These are phyloP conservation scores for Pseudogymnoascus sp. DNA, from an alignment of 2,329 filamentous ascomycete genomes.

Conservation along the genomic window DNA sequence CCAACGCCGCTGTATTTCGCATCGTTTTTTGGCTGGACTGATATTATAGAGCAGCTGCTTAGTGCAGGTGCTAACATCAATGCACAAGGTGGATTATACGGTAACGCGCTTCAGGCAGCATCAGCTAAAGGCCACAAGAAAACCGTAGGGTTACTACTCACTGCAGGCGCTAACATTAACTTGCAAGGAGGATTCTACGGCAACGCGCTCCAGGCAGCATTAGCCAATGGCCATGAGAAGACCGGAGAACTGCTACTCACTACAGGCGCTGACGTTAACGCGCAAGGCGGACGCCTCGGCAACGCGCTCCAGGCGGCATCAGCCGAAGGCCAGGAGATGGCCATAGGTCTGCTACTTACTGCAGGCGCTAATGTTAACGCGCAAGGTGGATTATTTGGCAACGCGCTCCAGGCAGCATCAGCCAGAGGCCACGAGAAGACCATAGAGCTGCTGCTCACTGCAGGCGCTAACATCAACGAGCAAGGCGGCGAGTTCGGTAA, in stretches of 20 bases:
- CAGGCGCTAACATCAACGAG: conserved; percentile 12
- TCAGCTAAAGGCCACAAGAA: not conserved
- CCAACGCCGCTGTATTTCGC: not conserved
- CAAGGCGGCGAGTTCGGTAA: conserved; percentile 10
- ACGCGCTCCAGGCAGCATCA: not conserved
- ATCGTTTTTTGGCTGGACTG: not conserved
- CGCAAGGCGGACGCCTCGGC: not conserved
- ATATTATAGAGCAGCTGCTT: not conserved
- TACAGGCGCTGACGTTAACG: too few relatives aligned
- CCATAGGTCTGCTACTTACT: not conserved
- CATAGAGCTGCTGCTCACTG: not conserved
- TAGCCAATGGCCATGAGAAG: not conserved
- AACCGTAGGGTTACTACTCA: not conserved
- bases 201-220: conserved; percentile 10
- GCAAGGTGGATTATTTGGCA: too few relatives aligned
- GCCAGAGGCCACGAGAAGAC: not conserved
- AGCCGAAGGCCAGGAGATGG: not conserved
- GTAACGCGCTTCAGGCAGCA: conserved; percentile 7
- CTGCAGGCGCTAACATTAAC: too few relatives aligned
- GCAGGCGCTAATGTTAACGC: too few relatives aligned
- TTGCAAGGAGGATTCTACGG: not conserved
- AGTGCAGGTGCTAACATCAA: conserved; percentile 12
- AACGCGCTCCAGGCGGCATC: conserved; percentile 10
- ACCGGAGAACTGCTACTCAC: not conserved
- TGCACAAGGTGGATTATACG: conserved; percentile 4